Conservation (phyloP, 306 rosid genomes). For the Sphenostylis stenocarpa region DNA sequence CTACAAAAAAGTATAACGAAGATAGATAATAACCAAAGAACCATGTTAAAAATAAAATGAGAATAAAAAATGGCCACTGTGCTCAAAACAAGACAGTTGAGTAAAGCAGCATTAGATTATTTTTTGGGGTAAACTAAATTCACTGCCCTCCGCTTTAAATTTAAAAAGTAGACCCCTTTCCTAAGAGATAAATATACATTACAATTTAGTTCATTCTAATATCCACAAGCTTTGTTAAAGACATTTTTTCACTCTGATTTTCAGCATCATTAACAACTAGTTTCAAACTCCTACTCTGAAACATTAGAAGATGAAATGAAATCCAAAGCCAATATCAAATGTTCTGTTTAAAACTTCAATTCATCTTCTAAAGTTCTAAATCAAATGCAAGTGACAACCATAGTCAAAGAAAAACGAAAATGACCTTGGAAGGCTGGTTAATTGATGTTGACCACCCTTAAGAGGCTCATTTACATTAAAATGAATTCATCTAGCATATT, state of each 20-base stretch:
- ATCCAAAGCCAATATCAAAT: background rate
- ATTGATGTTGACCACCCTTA: background rate
- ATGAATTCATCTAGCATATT: background rate
- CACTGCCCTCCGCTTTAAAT: background rate
- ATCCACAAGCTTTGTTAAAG: background rate
- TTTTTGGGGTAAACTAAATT: background rate
- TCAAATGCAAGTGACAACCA: background rate
- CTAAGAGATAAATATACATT: background rate
- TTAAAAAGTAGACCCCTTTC: background rate
- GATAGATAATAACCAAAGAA: background rate
- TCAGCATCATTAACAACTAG: background rate
- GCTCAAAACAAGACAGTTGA: background rate
- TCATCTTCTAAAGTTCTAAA: background rate
- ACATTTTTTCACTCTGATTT: background rate
- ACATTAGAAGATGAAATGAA: background rate
- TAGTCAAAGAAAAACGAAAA: background rate
- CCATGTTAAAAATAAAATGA: background rate
- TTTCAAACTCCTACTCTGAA: background rate
- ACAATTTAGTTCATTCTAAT: background rate
- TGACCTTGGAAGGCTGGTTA: background rate
- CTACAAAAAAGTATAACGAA: conserved; percentile 44
- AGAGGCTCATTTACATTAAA: background rate
- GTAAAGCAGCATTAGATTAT: background rate
- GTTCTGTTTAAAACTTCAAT: background rate
- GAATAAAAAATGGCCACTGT: background rate